Base-by-base conservation (phyloP, 495 filamentous ascomycete genomes). In the Talaromyces stipitatus region DNA sequence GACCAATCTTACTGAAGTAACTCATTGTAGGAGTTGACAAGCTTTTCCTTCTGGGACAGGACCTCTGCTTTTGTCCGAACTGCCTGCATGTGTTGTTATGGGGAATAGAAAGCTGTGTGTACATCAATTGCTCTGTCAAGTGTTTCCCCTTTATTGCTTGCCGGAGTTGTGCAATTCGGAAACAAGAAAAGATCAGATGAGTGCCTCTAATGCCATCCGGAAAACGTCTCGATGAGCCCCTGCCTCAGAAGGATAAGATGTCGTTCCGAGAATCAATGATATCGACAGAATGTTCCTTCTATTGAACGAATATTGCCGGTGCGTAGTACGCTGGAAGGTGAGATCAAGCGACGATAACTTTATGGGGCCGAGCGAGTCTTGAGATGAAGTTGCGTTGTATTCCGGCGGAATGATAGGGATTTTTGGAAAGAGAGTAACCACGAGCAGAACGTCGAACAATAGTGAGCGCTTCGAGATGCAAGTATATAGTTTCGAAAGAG, bases 1-100 rank as follows among this genome's bases (percentile, higher is more conserved):
- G 36, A 46, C 23, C 24, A 30, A 30, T 27, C 89, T 72, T 86
- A 96, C 92, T 91, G 86, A 64, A 97, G 82, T 64, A 98, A 79
- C 75, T 95, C 90, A 81, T 95, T 86, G 74, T 98, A 98, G 57
- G 92, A 97, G 69, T 86, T 89, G 66, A 91, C 90, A 77, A 98
- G 92, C 92, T 97, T 96, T 71, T 87, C 87, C 80, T 92, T 91
- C 73, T 94, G 88, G 81, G 86, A 88, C 79, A 90, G 88, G 73
- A 88, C 80, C 80, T 94, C 92, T 74, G 88, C 86, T 81, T 88
- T 91, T 57, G 81, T 83, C 80, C 84, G 90, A 66, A 72, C 68
- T 66, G 74, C 71, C 76, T 75, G 79, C 79, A 82, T 82, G 73
- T 73, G 75, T 76, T 68, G 71, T 60, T 64, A 66, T 66, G 41